phyloP scores from a whole-genome alignment of 2,329 filamentous ascomycete species.

The Incumbomyces lentus region DNA sequence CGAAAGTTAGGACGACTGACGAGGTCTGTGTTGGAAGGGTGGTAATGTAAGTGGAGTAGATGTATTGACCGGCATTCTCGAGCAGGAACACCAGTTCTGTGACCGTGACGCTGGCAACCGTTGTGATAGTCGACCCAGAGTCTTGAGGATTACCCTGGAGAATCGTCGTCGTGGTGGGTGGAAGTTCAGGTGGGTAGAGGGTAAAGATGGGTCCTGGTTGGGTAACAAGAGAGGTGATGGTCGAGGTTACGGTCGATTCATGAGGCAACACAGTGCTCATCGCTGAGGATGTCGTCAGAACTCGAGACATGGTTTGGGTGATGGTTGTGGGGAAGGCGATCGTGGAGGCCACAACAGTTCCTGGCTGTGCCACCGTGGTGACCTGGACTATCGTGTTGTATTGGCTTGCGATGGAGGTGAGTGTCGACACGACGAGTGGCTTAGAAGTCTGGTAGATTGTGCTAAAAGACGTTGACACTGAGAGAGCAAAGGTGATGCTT shows the following conservation, averaged over 20 bases:
- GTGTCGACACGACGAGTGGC: neutral
- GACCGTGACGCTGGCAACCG: slow-evolving; percentile 7
- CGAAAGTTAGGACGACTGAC: slow-evolving; percentile 10
- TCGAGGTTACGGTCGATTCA: neutral
- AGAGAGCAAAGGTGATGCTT: neutral
- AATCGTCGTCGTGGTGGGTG: neutral
- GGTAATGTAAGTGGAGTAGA: slow-evolving; percentile 14
- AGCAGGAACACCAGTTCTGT: slow-evolving; percentile 17
- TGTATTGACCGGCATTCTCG: slow-evolving; percentile 9
- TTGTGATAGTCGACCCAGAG: slow-evolving; percentile 6
- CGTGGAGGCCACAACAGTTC: neutral
- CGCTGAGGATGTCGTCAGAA: slow-evolving; percentile 1
- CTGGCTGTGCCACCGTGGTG: slow-evolving; percentile 2
- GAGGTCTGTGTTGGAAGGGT: neutral
- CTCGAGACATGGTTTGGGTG: slow-evolving; percentile 1
- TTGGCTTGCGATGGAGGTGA: neutral
- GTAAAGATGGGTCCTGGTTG: slow-evolving; percentile 4
- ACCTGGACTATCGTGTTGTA: neutral
- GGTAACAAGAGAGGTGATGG: neutral
- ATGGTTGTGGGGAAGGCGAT: neutral
- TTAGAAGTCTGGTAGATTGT: slow-evolving; percentile 4
- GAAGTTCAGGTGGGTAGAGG: slow-evolving; percentile 1
- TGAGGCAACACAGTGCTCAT: neutral
- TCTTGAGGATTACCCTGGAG: neutral
- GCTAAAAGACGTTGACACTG: slow-evolving; percentile 2